These are phyloP conservation scores for Aspergillus mulundensis DNA, from an alignment of 495 filamentous ascomycete genomes.

Conservation along the genomic window DNA sequence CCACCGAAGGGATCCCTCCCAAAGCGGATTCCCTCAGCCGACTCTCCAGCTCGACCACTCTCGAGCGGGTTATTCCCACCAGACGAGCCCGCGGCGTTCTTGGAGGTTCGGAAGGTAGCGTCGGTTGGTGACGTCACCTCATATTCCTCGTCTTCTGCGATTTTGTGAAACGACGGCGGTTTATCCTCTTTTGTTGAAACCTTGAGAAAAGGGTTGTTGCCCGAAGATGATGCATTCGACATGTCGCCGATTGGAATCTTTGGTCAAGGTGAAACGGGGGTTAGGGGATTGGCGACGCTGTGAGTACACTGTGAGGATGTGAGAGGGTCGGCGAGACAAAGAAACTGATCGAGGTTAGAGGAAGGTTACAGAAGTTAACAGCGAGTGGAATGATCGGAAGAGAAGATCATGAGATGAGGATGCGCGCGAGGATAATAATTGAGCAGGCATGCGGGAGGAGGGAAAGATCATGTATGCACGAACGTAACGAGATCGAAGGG, in stretches of 20 bases:
- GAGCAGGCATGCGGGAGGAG: constrained; percentile 9
- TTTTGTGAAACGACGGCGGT: constrained; percentile 43
- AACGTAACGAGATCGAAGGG: constrained; percentile 2
- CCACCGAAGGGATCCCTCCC: constrained; percentile 36
- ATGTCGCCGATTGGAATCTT: constrained; percentile 35
- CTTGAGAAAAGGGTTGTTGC: constrained; percentile 53
- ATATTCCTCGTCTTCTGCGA: constrained; percentile 59
- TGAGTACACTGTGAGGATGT: no score
- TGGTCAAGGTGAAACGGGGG: constrained; percentile 27
- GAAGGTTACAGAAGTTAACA: not conserved
- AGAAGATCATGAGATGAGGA: not conserved
- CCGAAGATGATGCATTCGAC: constrained; percentile 53
- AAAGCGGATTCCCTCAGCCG: constrained; percentile 27
- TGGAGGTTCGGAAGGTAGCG: constrained; percentile 45
- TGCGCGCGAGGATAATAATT: constrained; percentile 1
- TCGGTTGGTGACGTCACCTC: constrained; percentile 62
- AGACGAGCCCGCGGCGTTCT: constrained; percentile 23
- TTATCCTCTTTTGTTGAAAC: constrained; percentile 29
- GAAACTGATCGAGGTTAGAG: constrained; percentile 13
- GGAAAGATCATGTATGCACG: constrained; percentile 4
- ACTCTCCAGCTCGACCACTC: constrained; percentile 27
- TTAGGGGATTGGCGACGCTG: constrained; percentile 12
- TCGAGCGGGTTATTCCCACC: constrained; percentile 27
- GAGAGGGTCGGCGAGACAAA: constrained; percentile 17
- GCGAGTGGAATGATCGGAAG: constrained; percentile 2